Evolutionary conservation across 164 flowering plant genomes (phyloP), one percentile per base, ranked within the genome.

Genomic region (Vitis labrusca): DNA sequence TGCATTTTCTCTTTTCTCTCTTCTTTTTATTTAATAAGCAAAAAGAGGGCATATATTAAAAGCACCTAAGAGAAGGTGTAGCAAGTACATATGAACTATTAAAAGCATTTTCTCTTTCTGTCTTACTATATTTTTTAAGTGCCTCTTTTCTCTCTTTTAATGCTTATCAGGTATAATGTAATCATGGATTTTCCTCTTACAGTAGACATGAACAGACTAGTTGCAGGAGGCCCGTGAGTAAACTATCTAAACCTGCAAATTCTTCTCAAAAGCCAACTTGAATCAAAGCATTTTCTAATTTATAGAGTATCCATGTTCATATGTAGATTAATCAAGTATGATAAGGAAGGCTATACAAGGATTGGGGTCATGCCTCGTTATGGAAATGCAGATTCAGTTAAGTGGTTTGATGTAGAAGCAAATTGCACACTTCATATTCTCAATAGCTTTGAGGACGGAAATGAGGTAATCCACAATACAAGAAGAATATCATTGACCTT

Each of bases 311-410:
- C 50, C 30, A 32, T 54, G 58, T 48, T 53, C 5, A 52, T 48
- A 2, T 78, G 75, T 55, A 88, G 92, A 50, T 72, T 90, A 61
- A 75, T 88, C 14, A 81, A 82, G 76, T 86, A 73, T 62, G 69
- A 85, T 2, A 76, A 81, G 52, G 80, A 81, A 55, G 84, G 66
- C 5, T 79, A 83, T 72, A 81, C 91, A 14, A 88, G 88, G 73
- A 84, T 90, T 51, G 91, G 91, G 4, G 76, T 90, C 19, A 82
- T 90, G 84, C 92, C 92, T 51, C 88, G 90, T 8, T 85, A 83
- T 73, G 94, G 92, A 1, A 82, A 82, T 62, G 76, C 79, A 3
- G 74, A 83, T 60, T 85, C 88, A 13, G 62, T 86, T 16, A 17
- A 64, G 30, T 90, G 92, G 94, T 88, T 90, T 72, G 73, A 84